These are phyloP conservation scores for Dryas integrifolia DNA, from an alignment of 331 rosid genomes.

Conservation along the genomic window DNA sequence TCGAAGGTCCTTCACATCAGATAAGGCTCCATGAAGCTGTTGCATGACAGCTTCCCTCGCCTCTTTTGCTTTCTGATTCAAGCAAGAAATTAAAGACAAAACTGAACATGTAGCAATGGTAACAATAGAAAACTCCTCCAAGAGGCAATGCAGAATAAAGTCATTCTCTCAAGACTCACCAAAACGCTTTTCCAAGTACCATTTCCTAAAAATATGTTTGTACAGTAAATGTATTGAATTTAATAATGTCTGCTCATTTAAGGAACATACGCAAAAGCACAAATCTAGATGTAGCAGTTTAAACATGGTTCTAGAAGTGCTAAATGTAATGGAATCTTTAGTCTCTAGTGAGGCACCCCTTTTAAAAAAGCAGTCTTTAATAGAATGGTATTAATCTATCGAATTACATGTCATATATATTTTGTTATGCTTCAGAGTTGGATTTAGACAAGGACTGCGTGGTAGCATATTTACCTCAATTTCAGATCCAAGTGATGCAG, in stretches of 20 bases:
- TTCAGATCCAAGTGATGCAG: conserved; percentile 56
- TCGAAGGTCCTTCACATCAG: conserved; percentile 80
- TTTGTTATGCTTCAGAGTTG: conserved; percentile 11
- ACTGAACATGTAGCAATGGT: conserved; percentile 2
- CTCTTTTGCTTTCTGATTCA: conserved; percentile 67
- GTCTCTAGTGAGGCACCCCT: no score
- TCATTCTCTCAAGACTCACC: no score
- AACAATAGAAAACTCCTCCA: conserved; percentile 14
- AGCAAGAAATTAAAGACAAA: conserved; percentile 24
- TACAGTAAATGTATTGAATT: no score
- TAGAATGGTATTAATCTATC: background rate
- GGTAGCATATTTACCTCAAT: conserved; percentile 46
- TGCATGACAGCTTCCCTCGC: conserved; percentile 48
- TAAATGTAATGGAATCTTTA: no score
- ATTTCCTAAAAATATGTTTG: no score
- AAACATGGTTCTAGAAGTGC: no score
- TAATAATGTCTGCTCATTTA: no score
- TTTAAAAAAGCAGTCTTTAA: no score
- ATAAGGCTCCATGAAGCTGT: conserved; percentile 72
- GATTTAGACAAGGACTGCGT: conserved; percentile 7
- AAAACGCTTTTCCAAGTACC: no score
- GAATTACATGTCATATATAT: background rate
- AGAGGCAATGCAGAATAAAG: no score
- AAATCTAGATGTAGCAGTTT: no score
- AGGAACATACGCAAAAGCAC: no score